Evolutionary conservation across 176 grass and related monocot species (phyloP).

Genomic region (Melocanna baccifera): DNA sequence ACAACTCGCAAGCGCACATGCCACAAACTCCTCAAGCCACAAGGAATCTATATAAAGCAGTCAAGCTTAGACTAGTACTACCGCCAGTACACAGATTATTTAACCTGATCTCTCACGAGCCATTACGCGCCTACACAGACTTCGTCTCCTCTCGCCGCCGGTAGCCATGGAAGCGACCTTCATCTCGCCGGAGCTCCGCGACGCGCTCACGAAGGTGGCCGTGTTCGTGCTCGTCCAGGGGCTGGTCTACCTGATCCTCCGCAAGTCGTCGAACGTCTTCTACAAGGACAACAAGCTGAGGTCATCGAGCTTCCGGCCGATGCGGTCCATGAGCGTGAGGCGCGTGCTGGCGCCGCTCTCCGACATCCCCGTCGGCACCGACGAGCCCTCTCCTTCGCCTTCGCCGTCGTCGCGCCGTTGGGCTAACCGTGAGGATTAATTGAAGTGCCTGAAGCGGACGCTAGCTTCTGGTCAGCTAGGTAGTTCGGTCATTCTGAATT

Average conservation of each 20-base stretch:
- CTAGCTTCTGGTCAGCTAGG: neutral
- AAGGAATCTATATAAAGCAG: constrained; percentile 41
- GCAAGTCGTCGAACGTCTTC: constrained; percentile 73
- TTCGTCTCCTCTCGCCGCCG: neutral
- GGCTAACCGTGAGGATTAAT: constrained; percentile 26
- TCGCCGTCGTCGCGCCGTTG: constrained; percentile 1
- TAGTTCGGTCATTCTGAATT: constrained; percentile 16
- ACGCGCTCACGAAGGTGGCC: constrained; percentile 50
- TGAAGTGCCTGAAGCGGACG: neutral
- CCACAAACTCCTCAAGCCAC: neutral
- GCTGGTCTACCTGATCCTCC: constrained; percentile 72
- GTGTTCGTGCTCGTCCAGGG: constrained; percentile 70
- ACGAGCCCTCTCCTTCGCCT: constrained; percentile 27
- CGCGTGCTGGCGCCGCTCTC: constrained; percentile 61
- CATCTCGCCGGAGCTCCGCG: constrained; percentile 54
- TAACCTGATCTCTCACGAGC: neutral
- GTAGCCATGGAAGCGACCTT: constrained; percentile 44
- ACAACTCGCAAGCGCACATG: neutral
- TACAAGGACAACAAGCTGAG: constrained; percentile 36
- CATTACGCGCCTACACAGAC: neutral
- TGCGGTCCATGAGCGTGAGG: constrained; percentile 64
- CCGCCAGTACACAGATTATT: neutral
- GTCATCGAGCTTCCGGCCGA: constrained; percentile 60
- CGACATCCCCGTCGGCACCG: constrained; percentile 60
- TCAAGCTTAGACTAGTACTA: neutral